Percentiles rank a stretch among this genome's conserved stretches.
These are phyloP conservation scores for Ampelomyces quisqualis DNA, from an alignment of 2,329 filamentous ascomycete genomes.

Conservation along the genomic window DNA sequence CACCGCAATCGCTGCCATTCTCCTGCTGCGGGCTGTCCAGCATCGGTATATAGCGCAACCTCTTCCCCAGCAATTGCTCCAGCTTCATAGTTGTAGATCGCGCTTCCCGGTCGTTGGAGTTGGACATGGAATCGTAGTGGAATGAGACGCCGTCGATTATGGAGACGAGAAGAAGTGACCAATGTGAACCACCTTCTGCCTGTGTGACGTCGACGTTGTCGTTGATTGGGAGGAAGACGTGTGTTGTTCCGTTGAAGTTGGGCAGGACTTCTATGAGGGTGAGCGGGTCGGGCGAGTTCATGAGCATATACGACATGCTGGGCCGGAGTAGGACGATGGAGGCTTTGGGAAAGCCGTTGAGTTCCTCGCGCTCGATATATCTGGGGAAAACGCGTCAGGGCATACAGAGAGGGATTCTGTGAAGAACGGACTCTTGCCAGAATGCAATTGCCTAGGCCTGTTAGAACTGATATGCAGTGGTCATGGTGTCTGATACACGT, in stretches of 20 bases:
- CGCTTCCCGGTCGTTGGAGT: constrained; percentile 74
- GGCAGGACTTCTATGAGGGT: constrained; percentile 69
- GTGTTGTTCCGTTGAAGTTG: constrained; percentile 76
- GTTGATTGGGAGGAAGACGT: constrained; percentile 95
- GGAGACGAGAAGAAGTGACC: constrained; percentile 88
- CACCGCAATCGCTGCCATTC: constrained; percentile 90
- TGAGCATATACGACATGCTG: constrained; percentile 87
- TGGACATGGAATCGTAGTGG: constrained; percentile 87
- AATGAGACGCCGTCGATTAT: constrained; percentile 88
- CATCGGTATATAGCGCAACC: constrained; percentile 75
- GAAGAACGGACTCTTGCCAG: constrained; percentile 78
- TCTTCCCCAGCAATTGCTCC: constrained; percentile 64
- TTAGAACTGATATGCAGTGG: constrained; percentile 4
- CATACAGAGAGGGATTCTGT: not conserved
- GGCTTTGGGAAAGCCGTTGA: constrained; percentile 75
- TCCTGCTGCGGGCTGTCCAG: constrained; percentile 86
- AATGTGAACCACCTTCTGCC: constrained; percentile 90
- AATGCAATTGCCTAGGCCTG: constrained; percentile 78
- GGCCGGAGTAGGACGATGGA: constrained; percentile 89
- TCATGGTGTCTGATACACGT: constrained; percentile 19
- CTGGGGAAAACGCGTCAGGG: constrained; percentile 41
- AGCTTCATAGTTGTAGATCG: constrained; percentile 69
- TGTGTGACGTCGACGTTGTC: constrained; percentile 77
- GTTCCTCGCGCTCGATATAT: constrained; percentile 86
- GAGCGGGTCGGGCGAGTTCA: constrained; percentile 65